These are phyloP conservation scores for Triticum timopheevii DNA, from an alignment of 176 grass and related monocot genomes.

Conservation along the genomic window DNA sequence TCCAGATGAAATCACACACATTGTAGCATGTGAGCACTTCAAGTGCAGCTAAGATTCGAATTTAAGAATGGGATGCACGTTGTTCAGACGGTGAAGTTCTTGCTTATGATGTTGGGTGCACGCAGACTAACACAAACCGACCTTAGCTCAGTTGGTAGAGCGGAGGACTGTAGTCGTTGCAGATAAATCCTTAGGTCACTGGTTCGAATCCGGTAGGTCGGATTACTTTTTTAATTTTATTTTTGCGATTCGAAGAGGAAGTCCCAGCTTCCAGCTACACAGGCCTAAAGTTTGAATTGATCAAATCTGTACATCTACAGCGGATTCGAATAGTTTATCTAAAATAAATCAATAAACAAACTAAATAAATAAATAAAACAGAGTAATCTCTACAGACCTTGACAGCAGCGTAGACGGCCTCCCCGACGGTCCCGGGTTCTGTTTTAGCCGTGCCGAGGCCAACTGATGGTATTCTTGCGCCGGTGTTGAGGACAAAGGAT, in stretches of 20 bases:
- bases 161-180: conserved; percentile 85
- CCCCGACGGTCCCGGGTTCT: conserved; percentile 17
- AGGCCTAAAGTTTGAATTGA: no score
- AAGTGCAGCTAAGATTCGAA: no score
- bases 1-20: not conserved
- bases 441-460: conserved; percentile 51
- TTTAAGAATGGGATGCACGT: no score
- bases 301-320: no score
- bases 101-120: not conserved
- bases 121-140: conserved; percentile 1
- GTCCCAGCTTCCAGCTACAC: no score
- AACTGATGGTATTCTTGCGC: conserved; percentile 54
- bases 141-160: conserved; percentile 99
- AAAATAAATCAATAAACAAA: no score
- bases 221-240: not conserved
- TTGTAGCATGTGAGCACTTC: not conserved
- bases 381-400: conserved; percentile 35
- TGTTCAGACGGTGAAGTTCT: no score
- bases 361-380: no score
- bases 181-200: conserved; percentile 89
- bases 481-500: conserved; percentile 54
- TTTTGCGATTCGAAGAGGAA: not conserved
- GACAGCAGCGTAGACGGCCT: conserved; percentile 46
- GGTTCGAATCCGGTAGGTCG: conserved; percentile 99
- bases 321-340: no score